phyloP scores from a whole-genome alignment of 768 basidiomycete species.

The Leucocoprinus leucothites region DNA sequence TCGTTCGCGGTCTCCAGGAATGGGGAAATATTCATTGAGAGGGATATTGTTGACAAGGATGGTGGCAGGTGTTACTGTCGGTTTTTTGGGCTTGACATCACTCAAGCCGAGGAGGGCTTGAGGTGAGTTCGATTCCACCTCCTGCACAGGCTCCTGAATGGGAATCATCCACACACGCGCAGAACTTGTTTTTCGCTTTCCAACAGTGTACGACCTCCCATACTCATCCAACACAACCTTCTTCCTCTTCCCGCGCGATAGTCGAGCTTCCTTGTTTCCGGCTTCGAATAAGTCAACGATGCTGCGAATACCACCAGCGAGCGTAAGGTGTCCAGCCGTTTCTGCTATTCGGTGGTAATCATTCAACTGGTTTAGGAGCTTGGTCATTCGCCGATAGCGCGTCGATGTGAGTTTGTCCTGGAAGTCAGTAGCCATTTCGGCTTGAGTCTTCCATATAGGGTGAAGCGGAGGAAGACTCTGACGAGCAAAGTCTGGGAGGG shows the following conservation, averaged over 20 bases:
- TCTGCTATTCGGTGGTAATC: constrained; percentile 57
- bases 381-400: constrained; percentile 64
- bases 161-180: constrained; percentile 95
- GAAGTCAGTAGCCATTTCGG: constrained; percentile 57
- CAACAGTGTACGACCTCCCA: constrained; percentile 85
- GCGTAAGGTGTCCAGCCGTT: constrained; percentile 53
- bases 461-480: constrained; percentile 54
- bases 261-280: constrained; percentile 49
- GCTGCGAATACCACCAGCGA: constrained; percentile 45
- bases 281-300: constrained; percentile 66
- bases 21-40: constrained; percentile 73
- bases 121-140: constrained; percentile 15
- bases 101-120: constrained; percentile 27
- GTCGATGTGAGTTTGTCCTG: constrained; percentile 59
- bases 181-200: constrained; percentile 84
- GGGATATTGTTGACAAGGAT: constrained; percentile 87
- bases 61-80: constrained; percentile 48
- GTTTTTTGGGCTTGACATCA: constrained; percentile 17
- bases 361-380: constrained; percentile 64
- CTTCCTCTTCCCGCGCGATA: constrained; percentile 52
- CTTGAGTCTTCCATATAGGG: constrained; percentile 67
- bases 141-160: constrained; percentile 27
- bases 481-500: constrained; percentile 71
- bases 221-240: constrained; percentile 62
- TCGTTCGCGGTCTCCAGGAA: constrained; percentile 73